Percentiles rank a stretch among this genome's conserved stretches.
These are phyloP conservation scores for Exobasidium rhododendri DNA, from an alignment of 1,284 basidiomycete genomes.

Conservation along the genomic window DNA sequence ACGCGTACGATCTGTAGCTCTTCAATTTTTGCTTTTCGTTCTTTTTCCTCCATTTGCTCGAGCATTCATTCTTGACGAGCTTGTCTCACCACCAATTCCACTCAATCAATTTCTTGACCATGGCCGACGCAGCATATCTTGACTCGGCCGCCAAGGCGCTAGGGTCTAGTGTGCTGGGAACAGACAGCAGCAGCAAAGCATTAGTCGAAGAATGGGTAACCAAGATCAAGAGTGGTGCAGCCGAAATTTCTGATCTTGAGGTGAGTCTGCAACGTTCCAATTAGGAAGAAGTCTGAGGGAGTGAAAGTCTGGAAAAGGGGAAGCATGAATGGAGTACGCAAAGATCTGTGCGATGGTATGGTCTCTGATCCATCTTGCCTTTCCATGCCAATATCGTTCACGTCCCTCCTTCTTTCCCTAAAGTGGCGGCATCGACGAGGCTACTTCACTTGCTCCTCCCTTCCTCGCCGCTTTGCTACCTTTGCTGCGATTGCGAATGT, in stretches of 20 bases:
- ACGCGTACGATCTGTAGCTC: too few species aligned
- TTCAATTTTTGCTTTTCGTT: too few species aligned
- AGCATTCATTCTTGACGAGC: background rate
- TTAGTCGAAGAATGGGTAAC: slow-evolving; percentile 13
- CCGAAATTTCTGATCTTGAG: slow-evolving; percentile 9
- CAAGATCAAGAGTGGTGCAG: slow-evolving; percentile 13
- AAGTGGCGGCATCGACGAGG: slow-evolving; percentile 1
- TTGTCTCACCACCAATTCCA: background rate
- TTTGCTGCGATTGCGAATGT: background rate
- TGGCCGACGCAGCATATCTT: slow-evolving; percentile 8
- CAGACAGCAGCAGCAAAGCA: slow-evolving; percentile 5
- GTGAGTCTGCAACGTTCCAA: too few species aligned
- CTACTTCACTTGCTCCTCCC: background rate
- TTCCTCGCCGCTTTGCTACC: background rate
- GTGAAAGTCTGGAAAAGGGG: too few species aligned
- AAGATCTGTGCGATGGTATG: too few species aligned
- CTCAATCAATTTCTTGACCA: background rate
- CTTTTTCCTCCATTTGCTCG: background rate
- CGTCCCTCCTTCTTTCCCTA: background rate
- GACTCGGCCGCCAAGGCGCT: slow-evolving; percentile 5
- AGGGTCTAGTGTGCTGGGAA: background rate
- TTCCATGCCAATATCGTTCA: background rate
- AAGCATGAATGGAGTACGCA: too few species aligned
- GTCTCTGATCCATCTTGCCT: too few species aligned
- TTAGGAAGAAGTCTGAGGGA: too few species aligned